Evolutionary conservation across 805 yeast species (phyloP).

Genomic region (Kazachstania martiniae): DNA sequence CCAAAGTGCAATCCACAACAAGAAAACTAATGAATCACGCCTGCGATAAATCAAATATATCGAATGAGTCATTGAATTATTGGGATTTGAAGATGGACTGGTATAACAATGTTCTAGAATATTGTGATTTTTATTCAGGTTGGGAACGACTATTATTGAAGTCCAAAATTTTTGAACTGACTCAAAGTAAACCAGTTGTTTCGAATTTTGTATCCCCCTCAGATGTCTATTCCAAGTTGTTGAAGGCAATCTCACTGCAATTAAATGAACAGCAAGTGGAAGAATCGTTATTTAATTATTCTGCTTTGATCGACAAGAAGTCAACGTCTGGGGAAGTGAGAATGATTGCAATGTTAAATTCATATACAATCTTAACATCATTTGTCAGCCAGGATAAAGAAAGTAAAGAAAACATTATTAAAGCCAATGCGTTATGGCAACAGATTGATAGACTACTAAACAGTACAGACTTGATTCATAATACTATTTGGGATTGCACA

Average conservation of each 20-base stretch:
- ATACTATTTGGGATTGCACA: constrained; percentile 22
- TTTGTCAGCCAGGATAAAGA: constrained; percentile 6
- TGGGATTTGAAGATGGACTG: constrained; percentile 8
- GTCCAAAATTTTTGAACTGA: constrained; percentile 1
- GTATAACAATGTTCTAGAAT: constrained; percentile 10
- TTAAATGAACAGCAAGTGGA: background rate
- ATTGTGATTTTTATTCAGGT: constrained; percentile 14
- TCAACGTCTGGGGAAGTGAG: constrained; percentile 7
- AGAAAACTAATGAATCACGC: constrained; percentile 8
- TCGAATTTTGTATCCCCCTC: too few relatives aligned
- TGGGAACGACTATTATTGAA: constrained; percentile 15
- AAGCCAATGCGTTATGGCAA: constrained; percentile 10
- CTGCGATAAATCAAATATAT: constrained; percentile 2
- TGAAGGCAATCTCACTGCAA: background rate
- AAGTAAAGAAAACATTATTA: constrained; percentile 7
- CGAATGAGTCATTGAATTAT: constrained; percentile 4
- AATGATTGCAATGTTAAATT: constrained; percentile 16
- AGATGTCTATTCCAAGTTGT: too few relatives aligned
- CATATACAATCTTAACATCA: constrained; percentile 13
- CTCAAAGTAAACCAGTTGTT: background rate
- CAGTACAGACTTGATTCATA: constrained; percentile 10
- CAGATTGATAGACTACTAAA: constrained; percentile 8
- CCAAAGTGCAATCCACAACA: constrained; percentile 19
- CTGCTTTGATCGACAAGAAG: background rate
- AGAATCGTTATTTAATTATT: background rate